A percentile compares a stretch with the other conserved stretches of the same genome.
These are phyloP conservation scores for Solanum bulbocastanum DNA, from an alignment of 257 asterid species.

Conservation along the genomic window DNA sequence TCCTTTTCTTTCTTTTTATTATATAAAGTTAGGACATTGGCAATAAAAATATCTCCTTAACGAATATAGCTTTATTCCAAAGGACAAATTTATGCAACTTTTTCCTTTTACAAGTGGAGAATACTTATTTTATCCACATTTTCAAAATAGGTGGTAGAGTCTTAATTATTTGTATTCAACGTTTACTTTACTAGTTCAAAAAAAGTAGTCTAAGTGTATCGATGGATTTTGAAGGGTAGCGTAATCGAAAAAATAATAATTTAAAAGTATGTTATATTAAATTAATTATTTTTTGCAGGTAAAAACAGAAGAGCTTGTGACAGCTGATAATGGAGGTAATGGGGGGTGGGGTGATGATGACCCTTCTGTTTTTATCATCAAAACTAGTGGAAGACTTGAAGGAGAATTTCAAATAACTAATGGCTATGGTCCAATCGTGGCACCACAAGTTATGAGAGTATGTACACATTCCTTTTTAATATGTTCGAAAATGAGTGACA, in stretches of 20 bases:
- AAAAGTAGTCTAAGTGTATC: too few relatives aligned
- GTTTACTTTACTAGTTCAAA: too few relatives aligned
- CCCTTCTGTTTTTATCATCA: constrained; percentile 54
- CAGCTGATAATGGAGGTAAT: constrained; percentile 42
- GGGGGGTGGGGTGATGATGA: constrained; percentile 64
- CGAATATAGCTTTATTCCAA: not conserved
- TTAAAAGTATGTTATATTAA: not conserved
- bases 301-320: constrained; percentile 44
- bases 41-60: not conserved
- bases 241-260: too few relatives aligned
- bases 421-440: constrained; percentile 57
- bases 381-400: constrained; percentile 18
- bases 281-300: constrained; percentile 17
- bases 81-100: not conserved
- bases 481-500: not conserved
- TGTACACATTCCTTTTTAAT: not conserved
- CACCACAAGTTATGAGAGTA: constrained; percentile 54
- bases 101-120: not conserved
- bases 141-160: too few relatives aligned
- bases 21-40: too few relatives aligned
- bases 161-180: too few relatives aligned
- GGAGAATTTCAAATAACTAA: constrained; percentile 76
- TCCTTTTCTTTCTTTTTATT: too few relatives aligned
- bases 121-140: not conserved
- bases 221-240: too few relatives aligned